Evolutionary conservation across 2,329 filamentous ascomycete genomes (phyloP), one percentile per base, ranked within the genome.

Genomic region (Colletotrichum orbiculare): DNA sequence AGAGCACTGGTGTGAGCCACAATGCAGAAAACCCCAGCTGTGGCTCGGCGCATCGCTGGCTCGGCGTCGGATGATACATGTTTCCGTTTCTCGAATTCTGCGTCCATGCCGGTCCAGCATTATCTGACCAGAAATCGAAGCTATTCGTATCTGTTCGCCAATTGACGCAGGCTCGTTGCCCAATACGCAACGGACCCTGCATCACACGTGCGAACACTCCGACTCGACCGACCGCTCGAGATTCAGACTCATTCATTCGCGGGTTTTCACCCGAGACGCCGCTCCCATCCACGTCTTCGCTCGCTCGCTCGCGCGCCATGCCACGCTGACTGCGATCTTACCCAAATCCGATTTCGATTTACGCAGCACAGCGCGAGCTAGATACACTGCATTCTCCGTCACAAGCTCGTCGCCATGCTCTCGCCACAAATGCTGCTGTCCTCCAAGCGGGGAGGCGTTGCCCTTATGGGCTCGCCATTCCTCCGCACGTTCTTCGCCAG

Each of bases 81-180:
- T 65, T 56, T 65, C 62, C 39, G 42, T 47, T 56, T 39, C 58
- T 64, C 58, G 58, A 65, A 65, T 62, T 65, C 58, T 62, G 62
- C 58, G 45, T 25, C 56, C 37, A 5, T 11, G 11, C 2, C 12
- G 8, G 8, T 34, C 25, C 25, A 35, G 35, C 15, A 17, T 42
- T 12, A 15, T 15, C 17, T 17, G 35, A 39, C 39, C 33, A 8
- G 47, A 13, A 55, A 25, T 42, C 38, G 41, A 61, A 62, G 58
- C 41, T 35, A 52, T 56, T 54, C 35, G n/a, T 41, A 10, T 25
- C 25, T 25, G 25, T 25, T 25, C 25, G 25, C 25, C 25, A 25
- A 25, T 25, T 25, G 25, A 25, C 25, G 25, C 4, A 25, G 25
- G 25, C 25, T 25, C 25, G 25, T 25, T 25, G 25, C 25, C 25